A percentile compares a stretch with the other conserved stretches of the same genome.
Evolutionary conservation across 2,329 filamentous ascomycete species (phyloP).

Genomic region (Curvularia sp.): DNA sequence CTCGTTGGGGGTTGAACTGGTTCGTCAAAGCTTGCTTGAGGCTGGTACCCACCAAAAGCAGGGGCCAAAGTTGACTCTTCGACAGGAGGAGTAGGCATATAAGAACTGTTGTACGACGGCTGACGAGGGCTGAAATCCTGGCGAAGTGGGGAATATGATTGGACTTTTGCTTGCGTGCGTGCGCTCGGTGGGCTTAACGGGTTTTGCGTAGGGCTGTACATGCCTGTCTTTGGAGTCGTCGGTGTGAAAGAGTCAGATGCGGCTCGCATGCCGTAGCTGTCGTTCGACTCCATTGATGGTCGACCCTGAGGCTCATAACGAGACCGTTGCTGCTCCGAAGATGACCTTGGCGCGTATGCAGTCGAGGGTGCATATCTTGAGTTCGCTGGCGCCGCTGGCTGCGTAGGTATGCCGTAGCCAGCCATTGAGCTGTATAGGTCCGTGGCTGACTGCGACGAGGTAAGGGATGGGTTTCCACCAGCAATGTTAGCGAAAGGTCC

Average conservation of each 20-base stretch:
- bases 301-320: slow-evolving; percentile 56
- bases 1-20: slow-evolving; percentile 16
- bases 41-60: slow-evolving; percentile 39
- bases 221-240: slow-evolving; percentile 35
- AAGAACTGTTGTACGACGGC: slow-evolving; percentile 40
- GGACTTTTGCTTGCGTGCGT: slow-evolving; percentile 36
- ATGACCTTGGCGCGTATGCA: slow-evolving; percentile 57
- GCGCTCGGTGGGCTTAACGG: slow-evolving; percentile 41
- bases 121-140: slow-evolving; percentile 34
- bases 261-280: slow-evolving; percentile 35
- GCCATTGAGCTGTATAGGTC: slow-evolving; percentile 78
- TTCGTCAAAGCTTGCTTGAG: slow-evolving; percentile 37
- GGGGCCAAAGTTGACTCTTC: slow-evolving; percentile 32
- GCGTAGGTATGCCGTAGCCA: slow-evolving; percentile 53
- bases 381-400: slow-evolving; percentile 38
- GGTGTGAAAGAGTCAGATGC: slow-evolving; percentile 44
- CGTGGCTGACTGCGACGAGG: slow-evolving; percentile 69
- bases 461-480: slow-evolving; percentile 63
- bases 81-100: slow-evolving; percentile 38
- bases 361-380: slow-evolving; percentile 51
- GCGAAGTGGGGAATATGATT: slow-evolving; percentile 45
- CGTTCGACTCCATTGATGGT: slow-evolving; percentile 49
- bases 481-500: slow-evolving; percentile 86
- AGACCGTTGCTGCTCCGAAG: slow-evolving; percentile 59
- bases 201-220: slow-evolving; percentile 42